Conservation (phyloP, 495 filamentous ascomycete species). For the Collariella sp. region DNA sequence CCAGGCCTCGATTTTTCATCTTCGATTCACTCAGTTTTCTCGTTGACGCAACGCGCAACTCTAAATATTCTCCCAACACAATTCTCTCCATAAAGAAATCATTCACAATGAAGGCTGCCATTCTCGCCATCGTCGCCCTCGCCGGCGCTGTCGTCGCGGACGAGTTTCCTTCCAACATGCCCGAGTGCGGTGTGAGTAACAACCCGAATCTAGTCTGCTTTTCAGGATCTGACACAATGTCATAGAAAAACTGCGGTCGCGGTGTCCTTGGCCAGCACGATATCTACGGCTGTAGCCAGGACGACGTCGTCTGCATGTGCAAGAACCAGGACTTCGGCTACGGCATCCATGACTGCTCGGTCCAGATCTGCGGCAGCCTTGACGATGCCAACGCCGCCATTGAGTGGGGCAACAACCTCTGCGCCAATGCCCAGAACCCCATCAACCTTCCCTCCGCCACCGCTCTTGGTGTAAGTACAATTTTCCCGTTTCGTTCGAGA, state of each 20-base stretch:
- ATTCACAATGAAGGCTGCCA: conserved; percentile 33
- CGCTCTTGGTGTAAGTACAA: conserved; percentile 9
- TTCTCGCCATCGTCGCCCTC: conserved; percentile 24
- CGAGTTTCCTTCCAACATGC: conserved; percentile 22
- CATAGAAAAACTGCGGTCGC: conserved; percentile 59
- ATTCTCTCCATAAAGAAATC: neutral
- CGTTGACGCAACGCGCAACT: neutral
- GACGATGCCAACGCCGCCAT: conserved; percentile 25
- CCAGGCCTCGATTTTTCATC: neutral
- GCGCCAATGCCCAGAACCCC: conserved; percentile 17
- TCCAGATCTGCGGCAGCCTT: conserved; percentile 48
- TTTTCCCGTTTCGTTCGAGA: neutral
- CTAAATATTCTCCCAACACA: neutral
- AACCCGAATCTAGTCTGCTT: neutral
- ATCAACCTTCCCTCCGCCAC: conserved; percentile 23
- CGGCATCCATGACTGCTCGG: conserved; percentile 73
- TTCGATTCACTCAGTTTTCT: neutral
- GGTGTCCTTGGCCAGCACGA: conserved; percentile 61
- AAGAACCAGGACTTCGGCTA: conserved; percentile 55
- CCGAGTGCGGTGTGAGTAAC: conserved; percentile 36
- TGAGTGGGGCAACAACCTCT: conserved; percentile 29
- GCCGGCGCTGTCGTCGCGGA: conserved; percentile 27
- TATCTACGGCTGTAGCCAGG: conserved; percentile 49
- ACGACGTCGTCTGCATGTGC: conserved; percentile 63
- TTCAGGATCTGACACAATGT: conserved; percentile 7